These are phyloP conservation scores for Clarireedia monteithiana DNA, from an alignment of 2,329 filamentous ascomycete species.

Conservation along the genomic window DNA sequence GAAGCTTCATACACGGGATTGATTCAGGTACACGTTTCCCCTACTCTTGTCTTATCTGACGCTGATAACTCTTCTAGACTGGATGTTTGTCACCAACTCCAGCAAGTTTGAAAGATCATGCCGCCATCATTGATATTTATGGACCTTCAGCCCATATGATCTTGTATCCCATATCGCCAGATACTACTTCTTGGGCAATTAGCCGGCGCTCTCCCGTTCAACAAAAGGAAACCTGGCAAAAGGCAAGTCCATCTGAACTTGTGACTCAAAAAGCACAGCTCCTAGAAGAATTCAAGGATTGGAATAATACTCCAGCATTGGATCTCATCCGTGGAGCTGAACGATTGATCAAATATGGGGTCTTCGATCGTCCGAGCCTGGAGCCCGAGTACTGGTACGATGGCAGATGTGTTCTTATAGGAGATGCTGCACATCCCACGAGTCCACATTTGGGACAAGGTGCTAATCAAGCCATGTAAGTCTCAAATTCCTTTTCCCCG, in stretches of 20 bases:
- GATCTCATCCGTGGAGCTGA: constrained; percentile 4
- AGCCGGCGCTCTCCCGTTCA: constrained; percentile 1
- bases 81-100: constrained; percentile 2
- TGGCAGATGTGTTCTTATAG: constrained; percentile 41
- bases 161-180: constrained; percentile 3
- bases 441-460: constrained; percentile 16
- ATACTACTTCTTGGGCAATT: constrained; percentile 9
- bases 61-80: background rate
- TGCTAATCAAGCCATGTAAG: constrained; percentile 12
- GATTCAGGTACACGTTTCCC: background rate
- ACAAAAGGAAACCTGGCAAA: constrained; percentile 3
- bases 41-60: no score
- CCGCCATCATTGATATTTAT: constrained; percentile 6
- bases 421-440: constrained; percentile 44
- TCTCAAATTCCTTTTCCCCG: background rate
- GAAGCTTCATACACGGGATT: constrained; percentile 9
- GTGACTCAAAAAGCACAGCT: background rate
- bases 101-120: background rate
- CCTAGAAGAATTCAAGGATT: constrained; percentile 1
- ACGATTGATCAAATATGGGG: constrained; percentile 9
- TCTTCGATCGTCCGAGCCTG: constrained; percentile 9
- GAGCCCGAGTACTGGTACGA: constrained; percentile 18
- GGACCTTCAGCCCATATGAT: constrained; percentile 8
- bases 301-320: background rate
- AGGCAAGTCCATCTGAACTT: background rate